Evolutionary conservation across 1,284 basidiomycete species (phyloP).

Genomic region (Trametes hirsuta): DNA sequence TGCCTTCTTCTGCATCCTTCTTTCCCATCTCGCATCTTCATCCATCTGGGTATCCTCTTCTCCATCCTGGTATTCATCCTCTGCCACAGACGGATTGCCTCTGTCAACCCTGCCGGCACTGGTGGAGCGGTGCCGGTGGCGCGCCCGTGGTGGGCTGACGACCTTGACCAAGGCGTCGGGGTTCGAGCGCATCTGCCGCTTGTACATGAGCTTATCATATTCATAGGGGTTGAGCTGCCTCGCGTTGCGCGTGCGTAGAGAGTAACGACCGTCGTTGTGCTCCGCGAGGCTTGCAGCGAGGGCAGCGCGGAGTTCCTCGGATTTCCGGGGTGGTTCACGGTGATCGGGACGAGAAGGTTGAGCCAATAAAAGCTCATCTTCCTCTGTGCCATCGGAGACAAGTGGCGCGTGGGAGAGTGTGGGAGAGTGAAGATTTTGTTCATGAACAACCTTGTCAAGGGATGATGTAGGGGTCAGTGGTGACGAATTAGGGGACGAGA

Average conservation of each 20-base stretch:
- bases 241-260: conserved; percentile 28
- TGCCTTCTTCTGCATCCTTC: conserved; percentile 14
- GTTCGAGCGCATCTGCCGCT: conserved; percentile 28
- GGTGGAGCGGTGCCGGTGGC: conserved; percentile 17
- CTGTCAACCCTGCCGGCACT: background rate
- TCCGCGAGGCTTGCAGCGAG: conserved; percentile 8
- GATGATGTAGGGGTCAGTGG: conserved; percentile 22
- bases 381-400: background rate
- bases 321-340: background rate
- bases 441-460: background rate
- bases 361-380: background rate
- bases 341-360: background rate
- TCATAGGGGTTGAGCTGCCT: conserved; percentile 31
- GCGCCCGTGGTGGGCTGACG: conserved; percentile 19
- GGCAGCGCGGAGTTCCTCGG: background rate
- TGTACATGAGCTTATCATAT: conserved; percentile 31
- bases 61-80: conserved; percentile 19
- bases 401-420: background rate
- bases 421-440: background rate
- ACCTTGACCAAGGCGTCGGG: conserved; percentile 34
- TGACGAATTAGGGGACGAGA: conserved; percentile 8
- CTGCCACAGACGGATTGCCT: conserved; percentile 15
- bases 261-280: conserved; percentile 26
- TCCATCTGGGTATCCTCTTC: conserved; percentile 14
- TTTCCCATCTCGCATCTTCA: conserved; percentile 14